Base-by-base conservation (phyloP, 768 basidiomycete genomes). In the Pulveroboletus sp. region DNA sequence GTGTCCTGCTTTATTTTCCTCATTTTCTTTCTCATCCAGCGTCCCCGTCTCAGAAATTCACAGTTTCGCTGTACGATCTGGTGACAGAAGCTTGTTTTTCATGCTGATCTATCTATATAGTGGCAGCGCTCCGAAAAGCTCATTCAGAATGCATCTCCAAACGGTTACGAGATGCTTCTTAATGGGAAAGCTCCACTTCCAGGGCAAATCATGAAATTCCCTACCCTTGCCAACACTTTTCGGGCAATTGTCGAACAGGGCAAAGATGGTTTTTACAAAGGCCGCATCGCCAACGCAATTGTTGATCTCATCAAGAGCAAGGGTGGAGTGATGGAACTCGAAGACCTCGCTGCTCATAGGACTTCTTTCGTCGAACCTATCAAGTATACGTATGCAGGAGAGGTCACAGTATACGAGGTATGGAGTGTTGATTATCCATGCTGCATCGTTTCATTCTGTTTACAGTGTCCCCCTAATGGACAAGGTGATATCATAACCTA, bases 211-310 rank as follows among this genome's bases (percentile, higher is more conserved):
- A 81, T 91, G 70, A 80, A 75, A 51, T 75, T 94, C 27, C 85
- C 93, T 0, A 85, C 83, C 58, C 78, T 99, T 9, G 95, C 89
- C 0, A 70, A 75, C 60, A 95, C 93, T 0, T 94, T 97, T 72
- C 80, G 84, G 41, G 77, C 81, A 40, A 74, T 97, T 9, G 90
- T 82, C 0, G 77, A 80, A 52, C 71, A 92, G 13, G 95, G 95
- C 3, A 93, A 87, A 60, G 84, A 87, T 48, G 97, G 95, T 0
- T 99, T 92, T 68, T 99, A 99, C 71, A 91, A 85, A 62, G 97
- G 97, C 2, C 75, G 89, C 14, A 68, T 98, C 14, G 97, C 97
- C 0, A 75, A 94, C 64, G 90, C 89, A 4, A 89, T 97, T 47
- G 87, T 94, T 9, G 83, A 93, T 41, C 75, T 97, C 25, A 79